A percentile compares a stretch with the other conserved stretches of the same genome.
These are phyloP conservation scores for Ilyonectria mors-panacis DNA, from an alignment of 2,329 filamentous ascomycete genomes.

Conservation along the genomic window DNA sequence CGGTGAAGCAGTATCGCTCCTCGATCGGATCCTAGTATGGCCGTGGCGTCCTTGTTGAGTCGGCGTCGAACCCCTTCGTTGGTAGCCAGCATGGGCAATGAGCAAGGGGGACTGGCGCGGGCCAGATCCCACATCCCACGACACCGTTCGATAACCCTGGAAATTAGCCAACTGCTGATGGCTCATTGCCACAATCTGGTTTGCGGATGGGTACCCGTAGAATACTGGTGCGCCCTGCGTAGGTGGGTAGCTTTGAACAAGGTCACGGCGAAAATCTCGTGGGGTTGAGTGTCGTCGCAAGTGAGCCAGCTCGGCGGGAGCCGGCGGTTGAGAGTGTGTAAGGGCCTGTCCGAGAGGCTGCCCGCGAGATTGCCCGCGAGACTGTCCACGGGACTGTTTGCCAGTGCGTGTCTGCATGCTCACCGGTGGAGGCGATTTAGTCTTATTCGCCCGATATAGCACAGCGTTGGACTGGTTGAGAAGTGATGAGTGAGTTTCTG, in stretches of 20 bases:
- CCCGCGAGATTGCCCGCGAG: constrained; percentile 36
- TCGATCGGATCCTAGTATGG: constrained; percentile 30
- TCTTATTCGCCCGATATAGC: constrained; percentile 44
- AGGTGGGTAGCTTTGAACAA: constrained; percentile 34
- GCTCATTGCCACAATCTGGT: constrained; percentile 26
- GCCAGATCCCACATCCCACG: constrained; percentile 20
- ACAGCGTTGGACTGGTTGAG: constrained; percentile 28
- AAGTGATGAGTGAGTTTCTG: constrained; percentile 32
- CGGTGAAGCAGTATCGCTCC: constrained; percentile 33
- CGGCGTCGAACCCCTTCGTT: constrained; percentile 41
- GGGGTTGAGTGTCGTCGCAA: constrained; percentile 38
- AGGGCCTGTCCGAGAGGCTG: constrained; percentile 34
- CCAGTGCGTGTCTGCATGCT: constrained; percentile 60
- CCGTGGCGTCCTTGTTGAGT: constrained; percentile 22
- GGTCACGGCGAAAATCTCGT: constrained; percentile 38
- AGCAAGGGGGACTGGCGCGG: constrained; percentile 26
- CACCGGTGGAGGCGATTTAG: constrained; percentile 58
- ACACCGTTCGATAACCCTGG: constrained; percentile 7
- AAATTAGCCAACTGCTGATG: constrained; percentile 24
- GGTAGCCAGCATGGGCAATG: constrained; percentile 33
- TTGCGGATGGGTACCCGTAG: constrained; percentile 35
- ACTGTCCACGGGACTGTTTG: constrained; percentile 40
- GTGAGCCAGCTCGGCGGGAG: constrained; percentile 34
- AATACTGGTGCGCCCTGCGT: constrained; percentile 26
- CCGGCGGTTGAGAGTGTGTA: constrained; percentile 31